Evolutionary conservation across 2,329 filamentous ascomycete genomes (phyloP), one percentile per base, ranked within the genome.

Genomic region (Talaromyces rugulosus): DNA sequence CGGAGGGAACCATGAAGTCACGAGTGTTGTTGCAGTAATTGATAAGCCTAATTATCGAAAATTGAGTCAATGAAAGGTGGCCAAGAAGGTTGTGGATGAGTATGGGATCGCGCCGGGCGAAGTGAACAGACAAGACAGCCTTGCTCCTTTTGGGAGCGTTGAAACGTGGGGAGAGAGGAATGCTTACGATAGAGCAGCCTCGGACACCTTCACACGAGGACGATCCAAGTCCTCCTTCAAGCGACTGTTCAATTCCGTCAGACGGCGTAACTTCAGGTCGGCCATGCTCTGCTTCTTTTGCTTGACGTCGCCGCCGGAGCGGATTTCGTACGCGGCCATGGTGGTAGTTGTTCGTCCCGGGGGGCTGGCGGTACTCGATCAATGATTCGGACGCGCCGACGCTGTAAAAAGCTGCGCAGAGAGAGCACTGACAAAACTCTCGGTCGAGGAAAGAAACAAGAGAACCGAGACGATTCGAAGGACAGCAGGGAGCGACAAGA

Each of bases 251-350:
- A 99, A 87, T 82, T 99, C 95, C 65, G 93, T 98, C 79, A 99
- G 84, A 67, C 95, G 90, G 73, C 95, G 89, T 72, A 98, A 87
- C 85, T 99, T 99, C 67, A 99, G 86, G 78, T 99, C 95, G 70
- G 94, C 94, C 91, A 99, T 98, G 76, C 92, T 96, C 82, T 98
- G 95, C 84, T 97, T 97, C 83, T 96, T 98, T 83, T 93, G 96
- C 85, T 85, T 87, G 69, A 83, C 79, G 74, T 87, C 85, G 69
- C 85, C 85, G 68, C 85, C 86, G 64, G 83, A 83, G 76, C 86
- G 85, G 70, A 87, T 82, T 75, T 88, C 86, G 78, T 89, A 89
- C 63, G 85, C 82, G 66, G 84, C 75, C 70, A 85, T 82, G 83
- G 87, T 87, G 67, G 70, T 56, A 54, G 61, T 64, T 60, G 54